Evolutionary conservation across 768 basidiomycete genomes (phyloP).

Genomic region (Hygrophorus pudorinus): DNA sequence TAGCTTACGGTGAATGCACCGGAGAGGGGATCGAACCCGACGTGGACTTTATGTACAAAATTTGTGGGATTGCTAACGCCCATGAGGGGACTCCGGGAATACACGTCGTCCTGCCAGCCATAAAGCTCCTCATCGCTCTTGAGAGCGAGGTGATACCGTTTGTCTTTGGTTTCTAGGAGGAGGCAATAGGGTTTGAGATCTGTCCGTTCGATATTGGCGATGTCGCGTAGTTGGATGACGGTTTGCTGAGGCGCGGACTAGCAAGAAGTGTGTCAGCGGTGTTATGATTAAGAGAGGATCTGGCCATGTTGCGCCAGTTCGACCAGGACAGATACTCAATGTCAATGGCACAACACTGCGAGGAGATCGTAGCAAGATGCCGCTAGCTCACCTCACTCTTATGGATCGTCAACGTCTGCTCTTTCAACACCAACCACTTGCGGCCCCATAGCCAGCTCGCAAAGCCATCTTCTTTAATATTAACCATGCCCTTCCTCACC

Average conservation of each 20-base stretch:
- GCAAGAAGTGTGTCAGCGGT: too few species aligned
- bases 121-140: slow-evolving; percentile 98
- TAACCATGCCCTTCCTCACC: slow-evolving; percentile 64
- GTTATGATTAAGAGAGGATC: too few species aligned
- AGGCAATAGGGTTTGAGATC: slow-evolving; percentile 95
- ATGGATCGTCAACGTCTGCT: slow-evolving; percentile 69
- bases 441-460: slow-evolving; percentile 87
- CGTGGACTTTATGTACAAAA: slow-evolving; percentile 98
- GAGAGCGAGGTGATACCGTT: slow-evolving; percentile 68
- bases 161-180: slow-evolving; percentile 76
- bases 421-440: slow-evolving; percentile 83
- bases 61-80: slow-evolving; percentile 93
- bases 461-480: slow-evolving; percentile 90
- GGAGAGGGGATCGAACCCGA: slow-evolving; percentile 89
- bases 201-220: slow-evolving; percentile 81
- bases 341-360: too few species aligned
- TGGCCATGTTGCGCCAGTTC: too few species aligned
- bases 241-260: slow-evolving; percentile 50
- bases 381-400: slow-evolving; percentile 93
- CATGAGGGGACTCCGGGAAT: slow-evolving; percentile 84
- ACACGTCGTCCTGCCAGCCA: slow-evolving; percentile 96
- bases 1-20: slow-evolving; percentile 88
- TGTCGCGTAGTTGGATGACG: slow-evolving; percentile 60
- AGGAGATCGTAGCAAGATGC: too few species aligned
- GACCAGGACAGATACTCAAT: too few species aligned